Conservation (phyloP, 2,329 filamentous ascomycete genomes). For the Penicillium hesseltinei region DNA sequence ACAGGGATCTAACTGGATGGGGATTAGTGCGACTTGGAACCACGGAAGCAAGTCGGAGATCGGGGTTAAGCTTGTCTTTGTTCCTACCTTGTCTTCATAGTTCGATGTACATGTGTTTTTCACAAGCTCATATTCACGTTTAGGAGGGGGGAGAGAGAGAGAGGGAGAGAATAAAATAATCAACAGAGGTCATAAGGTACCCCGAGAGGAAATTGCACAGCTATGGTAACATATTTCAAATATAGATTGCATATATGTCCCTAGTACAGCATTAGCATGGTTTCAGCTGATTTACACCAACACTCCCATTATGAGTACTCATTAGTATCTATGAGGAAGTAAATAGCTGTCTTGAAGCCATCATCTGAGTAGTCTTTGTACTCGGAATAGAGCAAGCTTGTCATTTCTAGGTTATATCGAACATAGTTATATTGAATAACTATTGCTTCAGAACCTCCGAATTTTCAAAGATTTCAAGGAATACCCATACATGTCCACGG, state of each 20-base stretch:
- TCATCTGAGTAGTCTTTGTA: not conserved
- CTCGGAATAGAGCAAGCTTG: not conserved
- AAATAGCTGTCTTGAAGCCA: not conserved
- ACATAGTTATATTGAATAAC: not conserved
- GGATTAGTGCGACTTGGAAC: not conserved
- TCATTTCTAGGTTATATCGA: not conserved
- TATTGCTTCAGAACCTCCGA: not conserved
- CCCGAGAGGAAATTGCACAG: not conserved
- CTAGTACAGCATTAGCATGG: not conserved
- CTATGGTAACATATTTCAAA: not conserved
- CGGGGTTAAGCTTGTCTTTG: conserved; percentile 2
- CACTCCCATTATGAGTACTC: not conserved
- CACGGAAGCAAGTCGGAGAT: not conserved
- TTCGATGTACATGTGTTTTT: no score
- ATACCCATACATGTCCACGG: not conserved
- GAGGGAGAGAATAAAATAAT: not conserved
- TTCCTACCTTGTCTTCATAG: no score
- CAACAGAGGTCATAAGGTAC: not conserved
- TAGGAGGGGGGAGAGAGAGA: no score
- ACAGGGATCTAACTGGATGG: not conserved
- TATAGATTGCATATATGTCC: no score
- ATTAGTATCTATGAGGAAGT: not conserved
- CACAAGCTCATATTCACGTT: no score
- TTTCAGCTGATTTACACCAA: not conserved
- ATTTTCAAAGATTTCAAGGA: not conserved